A percentile compares a stretch with the other conserved stretches of the same genome.
These are phyloP conservation scores for Pleurotus salmoneostramineus DNA, from an alignment of 768 basidiomycete species.

Conservation along the genomic window DNA sequence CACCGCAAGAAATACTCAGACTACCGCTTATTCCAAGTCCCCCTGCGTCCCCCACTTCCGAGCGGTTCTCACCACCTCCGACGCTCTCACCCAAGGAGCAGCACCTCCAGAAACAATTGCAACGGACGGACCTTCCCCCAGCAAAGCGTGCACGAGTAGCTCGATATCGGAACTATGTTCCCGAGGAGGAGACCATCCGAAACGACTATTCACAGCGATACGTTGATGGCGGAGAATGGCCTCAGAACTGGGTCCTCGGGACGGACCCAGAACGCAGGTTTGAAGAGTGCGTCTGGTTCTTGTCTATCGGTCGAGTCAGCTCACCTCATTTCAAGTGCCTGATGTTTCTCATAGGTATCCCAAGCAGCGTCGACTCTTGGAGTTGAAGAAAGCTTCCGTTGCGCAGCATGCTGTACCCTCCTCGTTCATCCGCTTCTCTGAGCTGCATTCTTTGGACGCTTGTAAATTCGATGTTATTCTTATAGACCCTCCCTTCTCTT, in stretches of 20 bases:
- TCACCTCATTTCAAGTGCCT: not conserved
- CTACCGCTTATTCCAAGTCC: conserved; percentile 59
- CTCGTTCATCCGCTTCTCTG: conserved; percentile 61
- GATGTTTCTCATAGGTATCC: conserved; percentile 65
- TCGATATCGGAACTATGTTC: conserved; percentile 78
- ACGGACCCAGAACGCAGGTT: conserved; percentile 86
- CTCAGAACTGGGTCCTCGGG: conserved; percentile 90
- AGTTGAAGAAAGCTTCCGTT: conserved; percentile 79
- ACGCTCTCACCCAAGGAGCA: conserved; percentile 36
- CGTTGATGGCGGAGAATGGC: conserved; percentile 89
- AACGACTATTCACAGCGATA: conserved; percentile 94
- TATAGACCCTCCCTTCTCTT: conserved; percentile 86
- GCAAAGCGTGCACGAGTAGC: conserved; percentile 69
- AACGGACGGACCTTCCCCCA: conserved; percentile 45
- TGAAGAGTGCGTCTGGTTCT: conserved; percentile 72
- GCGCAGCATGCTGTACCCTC: conserved; percentile 67
- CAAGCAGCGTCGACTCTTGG: conserved; percentile 82
- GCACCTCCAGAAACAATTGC: conserved; percentile 26
- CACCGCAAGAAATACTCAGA: conserved; percentile 49
- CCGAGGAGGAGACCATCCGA: conserved; percentile 93
- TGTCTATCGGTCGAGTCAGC: conserved; percentile 4
- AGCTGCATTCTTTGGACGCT: conserved; percentile 52
- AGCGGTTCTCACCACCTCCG: conserved; percentile 37
- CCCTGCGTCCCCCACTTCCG: conserved; percentile 46
- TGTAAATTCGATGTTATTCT: conserved; percentile 89